Conservation (phyloP, 2,329 filamentous ascomycete species). For the Graphiopsis chlorocephala region DNA sequence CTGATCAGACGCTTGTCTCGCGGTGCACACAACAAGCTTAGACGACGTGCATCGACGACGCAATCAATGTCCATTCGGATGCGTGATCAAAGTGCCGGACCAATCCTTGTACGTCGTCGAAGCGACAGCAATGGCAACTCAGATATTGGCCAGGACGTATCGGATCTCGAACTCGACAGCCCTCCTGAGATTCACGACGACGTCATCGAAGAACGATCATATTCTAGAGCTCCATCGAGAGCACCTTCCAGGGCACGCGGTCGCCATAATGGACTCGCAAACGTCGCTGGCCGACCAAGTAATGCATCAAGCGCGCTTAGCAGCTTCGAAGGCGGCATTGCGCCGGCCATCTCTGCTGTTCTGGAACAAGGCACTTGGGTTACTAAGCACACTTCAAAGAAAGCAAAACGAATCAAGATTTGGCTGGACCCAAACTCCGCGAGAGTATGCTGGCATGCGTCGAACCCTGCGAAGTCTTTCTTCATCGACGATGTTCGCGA, state of each 20-base stretch:
- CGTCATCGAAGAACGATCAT: conserved; percentile 34
- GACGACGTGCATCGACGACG: conserved; percentile 74
- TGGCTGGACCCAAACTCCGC: conserved; percentile 78
- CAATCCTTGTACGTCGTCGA: conserved; percentile 78
- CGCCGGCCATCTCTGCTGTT: conserved; percentile 71
- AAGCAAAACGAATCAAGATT: conserved; percentile 68
- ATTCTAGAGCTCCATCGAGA: conserved; percentile 15
- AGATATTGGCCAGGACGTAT: conserved; percentile 44
- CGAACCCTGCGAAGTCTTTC: conserved; percentile 75
- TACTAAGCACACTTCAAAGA: conserved; percentile 82
- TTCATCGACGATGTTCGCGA: conserved; percentile 96
- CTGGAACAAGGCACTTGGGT: conserved; percentile 77
- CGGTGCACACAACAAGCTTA: conserved; percentile 68
- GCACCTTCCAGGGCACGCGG: conserved; percentile 21
- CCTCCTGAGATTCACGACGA: conserved; percentile 52
- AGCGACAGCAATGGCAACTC: conserved; percentile 82
- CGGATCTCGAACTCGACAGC: conserved; percentile 54
- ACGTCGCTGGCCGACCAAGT: conserved; percentile 33
- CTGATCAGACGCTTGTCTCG: conserved; percentile 85
- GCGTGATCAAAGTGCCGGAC: conserved; percentile 84
- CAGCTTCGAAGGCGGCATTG: conserved; percentile 48
- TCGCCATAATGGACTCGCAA: conserved; percentile 43
- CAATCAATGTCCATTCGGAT: conserved; percentile 67
- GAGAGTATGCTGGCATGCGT: conserved; percentile 83
- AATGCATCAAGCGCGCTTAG: conserved; percentile 31